Evolutionary conservation across 176 grass and related monocot species (phyloP), one percentile per base, ranked within the genome.

Genomic region (Otatea glauca): DNA sequence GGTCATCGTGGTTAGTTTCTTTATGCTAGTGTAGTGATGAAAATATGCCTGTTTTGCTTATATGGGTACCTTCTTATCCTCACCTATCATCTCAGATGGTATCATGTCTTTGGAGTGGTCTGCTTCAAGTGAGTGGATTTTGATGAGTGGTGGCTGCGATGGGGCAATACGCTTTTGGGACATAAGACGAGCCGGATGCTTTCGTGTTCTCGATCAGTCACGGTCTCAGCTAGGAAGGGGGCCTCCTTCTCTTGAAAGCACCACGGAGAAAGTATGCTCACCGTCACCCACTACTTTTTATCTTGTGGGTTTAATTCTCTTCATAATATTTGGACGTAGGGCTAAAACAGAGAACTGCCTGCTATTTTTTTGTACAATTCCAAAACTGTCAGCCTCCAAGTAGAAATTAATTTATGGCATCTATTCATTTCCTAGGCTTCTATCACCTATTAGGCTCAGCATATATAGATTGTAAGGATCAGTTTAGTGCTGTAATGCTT

Each of bases 81-180:
- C 42, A 1, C 81, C 38, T 47, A 16, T 67, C 51, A 83, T 93
- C 77, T 56, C 80, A 98, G 96, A 95, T 90, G 96, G 96, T 80
- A 85, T 98, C 65, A 93, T 98, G 96, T 86, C 93, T 68, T 70
- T 98, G 82, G 93, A 98, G 76, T 98, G 96, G 96, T 98, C 96
- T 71, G 77, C 76, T 69, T 93, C 89, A 79, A 95, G 89, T 79
- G 96, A 98, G 62, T 98, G 93, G 86, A 68, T 93, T 51, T 85
- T 98, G 83, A 93, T 95, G 83, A 93, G 85, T 32, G 96, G 93
- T 58, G 96, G 96, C 35, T 89, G 83, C 1, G 96, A 98, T 14
- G 96, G 96, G 48, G 91, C 96, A 42, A 95, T 98, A 86, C 89
- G 91, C 37, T 98, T 98, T 87, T 98, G 96, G 96, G 96, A 98